Evolutionary conservation across 345 rosid species (phyloP).

Genomic region (Turnera subulata): DNA sequence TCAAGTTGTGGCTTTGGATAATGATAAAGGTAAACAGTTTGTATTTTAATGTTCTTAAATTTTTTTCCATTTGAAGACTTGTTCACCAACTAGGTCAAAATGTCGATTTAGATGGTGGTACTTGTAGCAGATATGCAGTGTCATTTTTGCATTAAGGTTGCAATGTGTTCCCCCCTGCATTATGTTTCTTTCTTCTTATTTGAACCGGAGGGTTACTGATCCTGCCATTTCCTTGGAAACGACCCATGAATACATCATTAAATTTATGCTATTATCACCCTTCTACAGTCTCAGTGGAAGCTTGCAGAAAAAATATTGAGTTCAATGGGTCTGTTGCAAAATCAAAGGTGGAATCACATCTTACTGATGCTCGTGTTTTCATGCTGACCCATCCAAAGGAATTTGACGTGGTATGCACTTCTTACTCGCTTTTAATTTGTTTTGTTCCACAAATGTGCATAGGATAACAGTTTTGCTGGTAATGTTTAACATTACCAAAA

Average conservation of each 20-base stretch:
- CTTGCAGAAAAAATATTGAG: slow-evolving; percentile 87
- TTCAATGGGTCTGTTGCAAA: slow-evolving; percentile 85
- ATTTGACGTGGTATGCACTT: slow-evolving; percentile 73
- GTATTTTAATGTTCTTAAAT: slow-evolving; percentile 1
- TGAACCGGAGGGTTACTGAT: neutral
- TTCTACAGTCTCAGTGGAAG: slow-evolving; percentile 73
- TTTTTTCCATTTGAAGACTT: neutral
- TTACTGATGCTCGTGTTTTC: slow-evolving; percentile 88
- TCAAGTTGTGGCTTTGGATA: slow-evolving; percentile 92
- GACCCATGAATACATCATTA: neutral
- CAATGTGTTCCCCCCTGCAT: too few species aligned
- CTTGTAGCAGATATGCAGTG: neutral
- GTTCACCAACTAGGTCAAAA: neutral
- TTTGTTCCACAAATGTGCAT: neutral
- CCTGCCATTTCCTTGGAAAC: neutral
- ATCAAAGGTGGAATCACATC: slow-evolving; percentile 90
- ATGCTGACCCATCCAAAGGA: slow-evolving; percentile 97
- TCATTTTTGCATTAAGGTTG: neutral
- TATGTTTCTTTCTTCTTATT: neutral
- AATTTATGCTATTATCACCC: slow-evolving; percentile 5
- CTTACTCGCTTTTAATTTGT: neutral
- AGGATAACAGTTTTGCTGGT: neutral
- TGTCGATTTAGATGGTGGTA: neutral
- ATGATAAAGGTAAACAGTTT: slow-evolving; percentile 65
- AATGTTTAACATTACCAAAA: neutral